Evolutionary conservation across 2,329 filamentous ascomycete species (phyloP).

Genomic region (Aspergillus pseudoterreus): DNA sequence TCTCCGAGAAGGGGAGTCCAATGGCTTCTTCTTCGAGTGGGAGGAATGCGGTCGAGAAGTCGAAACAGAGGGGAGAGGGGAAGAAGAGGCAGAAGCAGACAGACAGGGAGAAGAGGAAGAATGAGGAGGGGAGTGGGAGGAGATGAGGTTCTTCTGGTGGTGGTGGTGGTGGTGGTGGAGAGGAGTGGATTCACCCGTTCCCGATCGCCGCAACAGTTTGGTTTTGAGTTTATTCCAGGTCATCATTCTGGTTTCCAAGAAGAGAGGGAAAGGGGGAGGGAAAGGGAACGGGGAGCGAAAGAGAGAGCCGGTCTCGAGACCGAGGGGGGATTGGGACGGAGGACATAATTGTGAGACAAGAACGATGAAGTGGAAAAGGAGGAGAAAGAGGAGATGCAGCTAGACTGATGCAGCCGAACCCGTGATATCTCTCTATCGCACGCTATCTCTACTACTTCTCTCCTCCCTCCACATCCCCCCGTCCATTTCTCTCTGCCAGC

Average conservation of each 20-base stretch:
- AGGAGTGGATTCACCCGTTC: neutral
- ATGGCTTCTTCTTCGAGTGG: neutral
- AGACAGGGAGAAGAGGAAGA: conserved; percentile 1
- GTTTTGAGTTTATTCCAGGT: no score
- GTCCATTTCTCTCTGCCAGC: conserved; percentile 15
- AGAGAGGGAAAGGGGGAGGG: neutral
- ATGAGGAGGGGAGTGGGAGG: neutral
- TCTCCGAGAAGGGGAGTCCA: neutral
- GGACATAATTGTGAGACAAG: no score
- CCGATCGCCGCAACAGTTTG: neutral
- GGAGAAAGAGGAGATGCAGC: no score
- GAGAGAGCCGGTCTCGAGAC: neutral
- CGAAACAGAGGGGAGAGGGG: neutral
- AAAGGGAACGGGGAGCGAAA: neutral
- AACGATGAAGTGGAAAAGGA: no score
- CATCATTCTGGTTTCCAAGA: neutral
- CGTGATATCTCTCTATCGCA: no score
- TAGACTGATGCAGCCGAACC: no score
- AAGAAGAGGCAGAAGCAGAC: neutral
- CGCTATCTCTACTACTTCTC: neutral
- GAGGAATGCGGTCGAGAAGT: neutral
- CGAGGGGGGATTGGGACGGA: neutral
- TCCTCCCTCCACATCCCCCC: neutral
- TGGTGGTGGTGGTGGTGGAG: neutral
- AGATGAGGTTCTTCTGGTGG: neutral